These are phyloP conservation scores for Agrocybe praecox DNA, from an alignment of 768 basidiomycete species.

Conservation along the genomic window DNA sequence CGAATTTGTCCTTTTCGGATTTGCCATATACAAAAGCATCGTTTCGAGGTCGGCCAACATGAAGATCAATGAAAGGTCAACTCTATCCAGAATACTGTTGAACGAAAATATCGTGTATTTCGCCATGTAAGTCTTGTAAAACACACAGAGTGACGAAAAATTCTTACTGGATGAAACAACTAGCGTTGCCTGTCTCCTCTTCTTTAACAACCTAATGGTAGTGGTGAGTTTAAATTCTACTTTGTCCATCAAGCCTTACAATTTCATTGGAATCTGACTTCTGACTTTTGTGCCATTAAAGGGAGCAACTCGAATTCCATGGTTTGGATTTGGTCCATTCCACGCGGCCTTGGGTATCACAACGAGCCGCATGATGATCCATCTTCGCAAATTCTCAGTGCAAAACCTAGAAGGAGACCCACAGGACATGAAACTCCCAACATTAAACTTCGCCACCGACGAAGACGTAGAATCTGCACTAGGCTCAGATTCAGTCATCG, in stretches of 20 bases:
- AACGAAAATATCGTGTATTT: conserved; percentile 49
- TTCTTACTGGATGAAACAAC: not conserved
- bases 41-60: conserved; percentile 25
- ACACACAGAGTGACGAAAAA: not conserved
- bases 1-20: conserved; percentile 43
- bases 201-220: conserved; percentile 52
- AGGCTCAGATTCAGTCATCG: not conserved
- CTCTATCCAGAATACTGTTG: conserved; percentile 37
- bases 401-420: conserved; percentile 13
- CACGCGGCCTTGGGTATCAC: conserved; percentile 49
- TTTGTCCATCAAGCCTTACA: not conserved
- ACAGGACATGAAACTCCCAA: not conserved
- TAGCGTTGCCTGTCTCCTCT: conserved; percentile 39
- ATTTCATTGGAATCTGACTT: no score
- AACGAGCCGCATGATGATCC: conserved; percentile 48
- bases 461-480: not conserved
- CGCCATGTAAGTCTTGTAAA: conserved; percentile 31
- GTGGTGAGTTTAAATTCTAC: conserved; percentile 30
- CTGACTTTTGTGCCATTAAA: conserved; percentile 11
- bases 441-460: conserved; percentile 3
- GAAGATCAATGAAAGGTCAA: conserved; percentile 23
- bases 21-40: conserved; percentile 37
- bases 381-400: conserved; percentile 38
- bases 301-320: conserved; percentile 46
- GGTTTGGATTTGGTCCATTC: conserved; percentile 53